Percentiles rank a stretch among this genome's conserved stretches.
Conservation (phyloP, 768 basidiomycete genomes). For the Tricholoma terreum region DNA sequence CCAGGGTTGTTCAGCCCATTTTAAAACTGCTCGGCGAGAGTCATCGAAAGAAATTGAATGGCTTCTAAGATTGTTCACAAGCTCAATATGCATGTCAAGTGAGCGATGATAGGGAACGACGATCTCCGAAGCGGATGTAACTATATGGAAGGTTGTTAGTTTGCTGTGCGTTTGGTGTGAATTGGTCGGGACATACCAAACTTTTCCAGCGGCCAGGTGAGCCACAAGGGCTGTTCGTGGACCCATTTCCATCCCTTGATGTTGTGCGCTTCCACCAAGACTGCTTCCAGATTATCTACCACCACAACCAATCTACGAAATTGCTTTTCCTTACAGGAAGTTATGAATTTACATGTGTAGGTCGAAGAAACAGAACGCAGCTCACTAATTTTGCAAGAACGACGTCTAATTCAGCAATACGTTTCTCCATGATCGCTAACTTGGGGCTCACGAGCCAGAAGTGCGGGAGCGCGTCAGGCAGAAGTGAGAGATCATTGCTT, state of each 20-base stretch:
- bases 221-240: slow-evolving; percentile 70
- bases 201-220: slow-evolving; percentile 77
- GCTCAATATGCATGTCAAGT: slow-evolving; percentile 49
- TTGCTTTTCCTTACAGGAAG: slow-evolving; percentile 54
- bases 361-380: neutral
- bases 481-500: slow-evolving; percentile 63
- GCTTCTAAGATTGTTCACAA: slow-evolving; percentile 55
- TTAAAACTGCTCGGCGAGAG: slow-evolving; percentile 56
- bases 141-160: slow-evolving; percentile 30
- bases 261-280: slow-evolving; percentile 68
- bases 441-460: slow-evolving; percentile 62
- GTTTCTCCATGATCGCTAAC: slow-evolving; percentile 64
- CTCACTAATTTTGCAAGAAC: slow-evolving; percentile 64
- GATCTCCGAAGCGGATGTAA: slow-evolving; percentile 51
- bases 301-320: slow-evolving; percentile 62
- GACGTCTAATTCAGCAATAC: slow-evolving; percentile 54
- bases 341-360: neutral
- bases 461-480: slow-evolving; percentile 55
- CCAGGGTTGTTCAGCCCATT: slow-evolving; percentile 70
- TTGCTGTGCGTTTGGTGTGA: neutral
- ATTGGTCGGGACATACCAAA: slow-evolving; percentile 48
- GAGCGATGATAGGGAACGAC: slow-evolving; percentile 68
- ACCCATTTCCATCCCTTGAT: slow-evolving; percentile 72
- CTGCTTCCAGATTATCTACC: slow-evolving; percentile 60
- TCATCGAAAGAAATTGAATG: slow-evolving; percentile 71